Base-by-base conservation (phyloP, 2,329 filamentous ascomycete genomes). In the Neofusicoccum umdonicola region DNA sequence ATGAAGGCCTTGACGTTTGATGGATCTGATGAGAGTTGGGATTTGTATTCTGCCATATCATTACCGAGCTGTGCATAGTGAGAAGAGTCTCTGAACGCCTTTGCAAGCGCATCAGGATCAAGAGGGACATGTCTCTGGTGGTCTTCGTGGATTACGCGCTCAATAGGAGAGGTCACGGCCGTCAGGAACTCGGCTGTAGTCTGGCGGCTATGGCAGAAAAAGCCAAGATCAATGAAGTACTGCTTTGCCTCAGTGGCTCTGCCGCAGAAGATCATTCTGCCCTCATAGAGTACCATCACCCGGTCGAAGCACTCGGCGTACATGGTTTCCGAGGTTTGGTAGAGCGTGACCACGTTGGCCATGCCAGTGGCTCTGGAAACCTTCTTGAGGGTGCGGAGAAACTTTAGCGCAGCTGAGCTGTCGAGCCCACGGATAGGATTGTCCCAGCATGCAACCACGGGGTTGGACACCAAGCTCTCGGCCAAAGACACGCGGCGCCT, bases 401-500 rank as follows among this genome's bases (percentile, higher is more conserved):
- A 93, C 70, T 91, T 88, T 42, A 92, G 77, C 0, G 90, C 90
- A 0, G 88, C 92, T 5, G 87, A 87, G 0, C 88, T 87, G 73
- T 93, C 91, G 0, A 94, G 81, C 12, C 90, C 91, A 58, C 85
- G 82, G 0, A 90, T 93, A 27, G 84, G 87, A 68, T 92, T 92
- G 66, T 83, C 81, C 75, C 80, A 81, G 7, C 71, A 75, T 45
- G 77, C 77, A 2, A 74, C 69, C 2, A 70, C 66, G 7, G 71
- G 73, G 15, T 75, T 73, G 13, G 76, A 81, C 11, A 82, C 76
- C 78, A 83, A 79, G 17, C 77, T 77, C 66, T 83, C 81, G 0
- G 80, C 81, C 22, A 83, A 82, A 1, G 74, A 78, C 1, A 83
- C 80, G 41, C 81, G 76, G 69, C 82, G 82, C 65, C 79, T 77